phyloP scores from a whole-genome alignment of 148 eudicot genomes.

The Fagopyrum homotropicum region DNA sequence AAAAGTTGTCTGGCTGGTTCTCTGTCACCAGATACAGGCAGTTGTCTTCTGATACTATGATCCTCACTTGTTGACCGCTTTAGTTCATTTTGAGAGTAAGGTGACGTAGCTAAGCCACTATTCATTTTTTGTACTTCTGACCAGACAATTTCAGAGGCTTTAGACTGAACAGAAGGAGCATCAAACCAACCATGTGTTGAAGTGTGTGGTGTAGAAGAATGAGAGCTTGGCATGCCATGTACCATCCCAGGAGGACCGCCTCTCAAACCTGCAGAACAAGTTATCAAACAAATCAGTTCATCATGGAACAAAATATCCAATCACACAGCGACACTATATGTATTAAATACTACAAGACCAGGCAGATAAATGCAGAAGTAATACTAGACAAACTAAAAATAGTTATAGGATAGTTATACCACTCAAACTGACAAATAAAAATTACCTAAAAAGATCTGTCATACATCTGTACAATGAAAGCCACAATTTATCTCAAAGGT shows the following conservation, averaged over 20 bases:
- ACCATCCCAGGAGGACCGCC: constrained; percentile 27
- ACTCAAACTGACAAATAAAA: background rate
- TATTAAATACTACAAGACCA: background rate
- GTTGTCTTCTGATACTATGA: constrained; percentile 40
- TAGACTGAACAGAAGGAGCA: constrained; percentile 22
- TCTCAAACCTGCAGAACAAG: constrained; percentile 30
- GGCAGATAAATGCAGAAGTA: background rate
- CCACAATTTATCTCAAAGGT: background rate
- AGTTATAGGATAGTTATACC: background rate
- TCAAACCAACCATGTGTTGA: constrained; percentile 37
- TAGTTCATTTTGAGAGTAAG: constrained; percentile 30
- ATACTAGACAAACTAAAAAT: background rate
- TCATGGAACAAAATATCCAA: background rate
- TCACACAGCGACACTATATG: background rate
- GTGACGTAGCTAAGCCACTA: constrained; percentile 24
- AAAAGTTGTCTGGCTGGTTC: constrained; percentile 34
- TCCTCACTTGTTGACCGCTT: constrained; percentile 38
- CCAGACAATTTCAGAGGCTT: constrained; percentile 40
- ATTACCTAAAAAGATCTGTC: background rate
- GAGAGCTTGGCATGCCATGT: constrained; percentile 34
- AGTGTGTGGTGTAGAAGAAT: constrained; percentile 29
- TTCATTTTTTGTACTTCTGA: constrained; percentile 40
- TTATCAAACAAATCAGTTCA: constrained; percentile 1
- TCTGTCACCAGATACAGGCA: constrained; percentile 35
- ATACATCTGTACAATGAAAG: background rate